These are phyloP conservation scores for Basipetospora chlamydospora DNA, from an alignment of 2,329 filamentous ascomycete species.

Conservation along the genomic window DNA sequence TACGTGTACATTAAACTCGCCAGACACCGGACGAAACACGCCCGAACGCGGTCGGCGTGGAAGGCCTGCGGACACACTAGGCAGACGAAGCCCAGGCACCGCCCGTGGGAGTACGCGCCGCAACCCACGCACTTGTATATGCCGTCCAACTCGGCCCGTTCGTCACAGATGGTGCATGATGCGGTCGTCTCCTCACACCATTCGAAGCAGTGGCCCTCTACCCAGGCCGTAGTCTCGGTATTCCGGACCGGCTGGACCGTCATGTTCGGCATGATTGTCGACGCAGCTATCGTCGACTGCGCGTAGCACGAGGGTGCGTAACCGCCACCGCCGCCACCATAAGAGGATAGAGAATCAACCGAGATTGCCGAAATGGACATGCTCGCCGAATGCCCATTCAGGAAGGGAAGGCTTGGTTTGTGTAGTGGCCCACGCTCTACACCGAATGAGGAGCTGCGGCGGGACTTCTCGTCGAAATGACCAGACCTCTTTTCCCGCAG, in stretches of 20 bases:
- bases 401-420: conserved; percentile 59
- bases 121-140: conserved; percentile 63
- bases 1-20: conserved; percentile 55
- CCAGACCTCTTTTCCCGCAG: conserved; percentile 88
- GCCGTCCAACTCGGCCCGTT: conserved; percentile 56
- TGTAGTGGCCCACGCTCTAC: conserved; percentile 56
- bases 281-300: conserved; percentile 72
- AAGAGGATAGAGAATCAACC: conserved; percentile 54
- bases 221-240: conserved; percentile 68
- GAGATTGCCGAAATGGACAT: conserved; percentile 45
- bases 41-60: conserved; percentile 44
- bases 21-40: conserved; percentile 49
- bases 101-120: conserved; percentile 37
- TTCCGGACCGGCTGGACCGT: conserved; percentile 65
- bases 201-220: conserved; percentile 70
- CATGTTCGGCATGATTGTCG: conserved; percentile 76
- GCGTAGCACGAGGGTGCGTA: conserved; percentile 78
- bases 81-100: conserved; percentile 47
- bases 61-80: conserved; percentile 51
- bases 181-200: conserved; percentile 46
- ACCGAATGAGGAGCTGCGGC: conserved; percentile 86
- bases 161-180: conserved; percentile 61
- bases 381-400: conserved; percentile 47
- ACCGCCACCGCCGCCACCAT: conserved; percentile 41
- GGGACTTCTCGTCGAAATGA: conserved; percentile 70